Evolutionary conservation across 208 protist genomes (phyloP).

Genomic region (Trypanosomatidae sp.): DNA sequence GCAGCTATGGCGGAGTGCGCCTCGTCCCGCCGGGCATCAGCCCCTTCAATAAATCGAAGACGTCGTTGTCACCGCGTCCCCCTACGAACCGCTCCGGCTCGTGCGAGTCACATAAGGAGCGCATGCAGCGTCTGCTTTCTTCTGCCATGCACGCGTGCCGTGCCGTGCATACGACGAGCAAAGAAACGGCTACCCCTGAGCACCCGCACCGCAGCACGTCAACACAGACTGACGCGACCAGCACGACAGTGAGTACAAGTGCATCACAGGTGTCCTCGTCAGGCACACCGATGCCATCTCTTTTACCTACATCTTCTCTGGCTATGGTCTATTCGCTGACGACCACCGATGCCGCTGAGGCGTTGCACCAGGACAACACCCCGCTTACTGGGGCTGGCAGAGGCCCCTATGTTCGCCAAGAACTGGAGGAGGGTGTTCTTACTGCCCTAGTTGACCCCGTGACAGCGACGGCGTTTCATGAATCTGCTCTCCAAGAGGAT

Average conservation of each 20-base stretch:
- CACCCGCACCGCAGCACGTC: neutral
- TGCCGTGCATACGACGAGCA: conserved; percentile 2
- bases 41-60: neutral
- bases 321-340: conserved; percentile 33
- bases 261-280: neutral
- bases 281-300: neutral
- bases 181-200: neutral
- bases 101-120: conserved; percentile 11
- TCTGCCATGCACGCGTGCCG: conserved; percentile 16
- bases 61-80: neutral
- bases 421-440: conserved; percentile 62
- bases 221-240: neutral
- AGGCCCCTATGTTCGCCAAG: conserved; percentile 55
- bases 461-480: conserved; percentile 53
- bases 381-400: conserved; percentile 45
- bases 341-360: conserved; percentile 29
- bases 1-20: conserved; percentile 6
- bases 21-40: neutral
- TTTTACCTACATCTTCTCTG: neutral
- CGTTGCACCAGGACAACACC: conserved; percentile 39
- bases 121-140: conserved; percentile 17
- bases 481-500: conserved; percentile 62
- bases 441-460: conserved; percentile 63
- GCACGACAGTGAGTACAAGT: neutral
- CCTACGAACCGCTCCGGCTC: neutral